Percentiles rank a stretch among this genome's conserved stretches.
Conservation (phyloP, 768 basidiomycete genomes). For the Chalciporus piperatus region DNA sequence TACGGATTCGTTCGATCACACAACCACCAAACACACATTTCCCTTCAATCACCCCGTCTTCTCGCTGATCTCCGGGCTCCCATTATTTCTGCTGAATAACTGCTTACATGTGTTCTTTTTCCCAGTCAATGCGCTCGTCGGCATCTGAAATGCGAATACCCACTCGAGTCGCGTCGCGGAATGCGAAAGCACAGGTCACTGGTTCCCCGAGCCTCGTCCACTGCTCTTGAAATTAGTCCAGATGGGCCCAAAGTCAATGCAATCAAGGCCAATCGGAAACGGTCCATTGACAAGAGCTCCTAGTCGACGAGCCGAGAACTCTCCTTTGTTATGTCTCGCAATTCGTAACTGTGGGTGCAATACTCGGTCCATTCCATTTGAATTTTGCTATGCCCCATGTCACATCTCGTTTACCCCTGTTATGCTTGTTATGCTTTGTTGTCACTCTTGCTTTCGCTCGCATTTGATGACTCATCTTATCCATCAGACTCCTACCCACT, state of each 20-base stretch:
- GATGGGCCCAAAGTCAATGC: constrained; percentile 24
- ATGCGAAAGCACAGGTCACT: constrained; percentile 48
- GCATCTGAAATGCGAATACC: constrained; percentile 68
- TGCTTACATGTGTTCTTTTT: constrained; percentile 26
- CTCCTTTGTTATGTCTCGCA: constrained; percentile 1
- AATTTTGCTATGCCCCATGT: constrained; percentile 2
- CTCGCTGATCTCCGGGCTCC: constrained; percentile 28
- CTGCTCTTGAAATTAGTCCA: constrained; percentile 22
- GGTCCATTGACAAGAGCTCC: constrained; percentile 25
- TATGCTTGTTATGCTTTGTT: constrained; percentile 27
- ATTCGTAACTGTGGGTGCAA: constrained; percentile 5
- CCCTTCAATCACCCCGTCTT: constrained; percentile 21
- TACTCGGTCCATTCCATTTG: constrained; percentile 1
- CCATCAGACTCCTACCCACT: constrained; percentile 9
- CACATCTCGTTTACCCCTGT: constrained; percentile 7
- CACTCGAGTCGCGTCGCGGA: constrained; percentile 65
- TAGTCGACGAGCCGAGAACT: constrained; percentile 11
- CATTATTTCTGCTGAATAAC: constrained; percentile 1
- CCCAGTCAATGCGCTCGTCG: constrained; percentile 71
- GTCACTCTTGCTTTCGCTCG: constrained; percentile 11
- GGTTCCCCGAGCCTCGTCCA: constrained; percentile 28
- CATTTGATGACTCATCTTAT: constrained; percentile 25
- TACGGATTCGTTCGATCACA: constrained; percentile 9
- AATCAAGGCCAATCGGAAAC: constrained; percentile 29
- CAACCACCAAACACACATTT: constrained; percentile 6